Conservation (phyloP, 768 basidiomycete genomes). For the Lyophyllum decastes region DNA sequence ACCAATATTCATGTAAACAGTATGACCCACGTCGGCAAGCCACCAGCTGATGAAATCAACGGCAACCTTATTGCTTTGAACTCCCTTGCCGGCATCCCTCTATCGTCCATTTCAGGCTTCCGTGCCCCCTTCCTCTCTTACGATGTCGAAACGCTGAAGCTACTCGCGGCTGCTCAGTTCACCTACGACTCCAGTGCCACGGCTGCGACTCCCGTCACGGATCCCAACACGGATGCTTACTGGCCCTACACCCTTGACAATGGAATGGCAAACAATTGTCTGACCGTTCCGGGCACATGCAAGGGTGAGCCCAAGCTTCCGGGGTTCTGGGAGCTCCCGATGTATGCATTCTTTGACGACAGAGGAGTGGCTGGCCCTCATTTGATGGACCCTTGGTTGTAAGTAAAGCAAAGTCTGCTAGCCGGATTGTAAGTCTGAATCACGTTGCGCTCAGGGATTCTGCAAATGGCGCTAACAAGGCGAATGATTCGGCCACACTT, state of each 20-base stretch:
- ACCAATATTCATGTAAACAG: slow-evolving; percentile 29
- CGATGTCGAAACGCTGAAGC: slow-evolving; percentile 58
- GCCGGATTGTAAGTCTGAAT: not conserved
- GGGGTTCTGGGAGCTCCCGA: slow-evolving; percentile 84
- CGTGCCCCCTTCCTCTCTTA: slow-evolving; percentile 78
- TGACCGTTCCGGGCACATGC: slow-evolving; percentile 55
- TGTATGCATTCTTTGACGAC: slow-evolving; percentile 77
- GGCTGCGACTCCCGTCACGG: slow-evolving; percentile 65
- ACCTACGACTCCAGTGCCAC: slow-evolving; percentile 70
- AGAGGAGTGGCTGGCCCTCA: slow-evolving; percentile 56
- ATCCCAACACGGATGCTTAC: slow-evolving; percentile 67
- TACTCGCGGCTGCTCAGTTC: slow-evolving; percentile 57
- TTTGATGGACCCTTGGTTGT: slow-evolving; percentile 87
- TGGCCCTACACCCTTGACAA: slow-evolving; percentile 86
- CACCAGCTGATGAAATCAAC: slow-evolving; percentile 65
- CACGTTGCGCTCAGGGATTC: slow-evolving; percentile 38
- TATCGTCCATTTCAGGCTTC: slow-evolving; percentile 67
- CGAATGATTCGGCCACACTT: slow-evolving; percentile 65
- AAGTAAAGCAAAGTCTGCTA: slow-evolving; percentile 24
- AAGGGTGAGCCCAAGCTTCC: slow-evolving; percentile 71
- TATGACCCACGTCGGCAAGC: slow-evolving; percentile 76
- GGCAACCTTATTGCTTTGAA: slow-evolving; percentile 82
- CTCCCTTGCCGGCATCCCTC: slow-evolving; percentile 74
- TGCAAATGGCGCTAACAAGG: slow-evolving; percentile 48
- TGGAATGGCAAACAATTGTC: slow-evolving; percentile 79